Evolutionary conservation across 805 yeast genomes (phyloP).

Genomic region (Saturnispora zaruensis): DNA sequence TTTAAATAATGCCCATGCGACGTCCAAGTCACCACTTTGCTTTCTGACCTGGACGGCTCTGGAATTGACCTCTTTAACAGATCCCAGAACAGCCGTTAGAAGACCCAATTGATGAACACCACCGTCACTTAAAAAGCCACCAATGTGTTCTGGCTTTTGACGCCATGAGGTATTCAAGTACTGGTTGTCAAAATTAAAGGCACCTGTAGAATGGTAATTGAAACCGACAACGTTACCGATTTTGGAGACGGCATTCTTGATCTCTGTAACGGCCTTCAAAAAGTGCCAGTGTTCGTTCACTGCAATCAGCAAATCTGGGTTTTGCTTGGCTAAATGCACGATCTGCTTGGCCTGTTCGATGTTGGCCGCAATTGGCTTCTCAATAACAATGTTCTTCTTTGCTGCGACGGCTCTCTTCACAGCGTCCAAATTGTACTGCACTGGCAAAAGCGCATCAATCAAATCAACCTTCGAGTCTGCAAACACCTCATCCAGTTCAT

Average conservation of each 20-base stretch:
- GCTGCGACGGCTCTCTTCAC: slow-evolving; percentile 63
- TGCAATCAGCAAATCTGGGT: slow-evolving; percentile 57
- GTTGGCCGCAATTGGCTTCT: slow-evolving; percentile 89
- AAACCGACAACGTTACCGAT: slow-evolving; percentile 70
- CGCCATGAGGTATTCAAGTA: slow-evolving; percentile 78
- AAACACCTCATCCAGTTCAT: slow-evolving; percentile 55
- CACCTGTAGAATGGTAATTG: slow-evolving; percentile 67
- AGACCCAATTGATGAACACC: slow-evolving; percentile 94
- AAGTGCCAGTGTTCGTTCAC: slow-evolving; percentile 85
- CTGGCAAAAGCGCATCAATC: slow-evolving; percentile 86
- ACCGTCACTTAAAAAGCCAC: slow-evolving; percentile 89
- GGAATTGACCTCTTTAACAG: slow-evolving; percentile 62
- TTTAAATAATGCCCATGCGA: slow-evolving; percentile 61
- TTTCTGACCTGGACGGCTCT: slow-evolving; percentile 68
- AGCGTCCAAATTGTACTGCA: slow-evolving; percentile 61
- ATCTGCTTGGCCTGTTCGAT: slow-evolving; percentile 73
- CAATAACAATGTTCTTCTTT: slow-evolving; percentile 73
- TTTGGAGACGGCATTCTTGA: slow-evolving; percentile 51
- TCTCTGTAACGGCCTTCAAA: slow-evolving; percentile 45
- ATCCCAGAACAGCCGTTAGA: slow-evolving; percentile 74
- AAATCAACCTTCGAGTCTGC: slow-evolving; percentile 60
- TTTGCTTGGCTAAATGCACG: slow-evolving; percentile 52
- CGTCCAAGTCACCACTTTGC: slow-evolving; percentile 76
- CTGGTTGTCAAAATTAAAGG: slow-evolving; percentile 52
- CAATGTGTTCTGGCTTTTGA: slow-evolving; percentile 81